These are phyloP conservation scores for Colletotrichum sp. DNA, from an alignment of 2,329 filamentous ascomycete species.

Conservation along the genomic window DNA sequence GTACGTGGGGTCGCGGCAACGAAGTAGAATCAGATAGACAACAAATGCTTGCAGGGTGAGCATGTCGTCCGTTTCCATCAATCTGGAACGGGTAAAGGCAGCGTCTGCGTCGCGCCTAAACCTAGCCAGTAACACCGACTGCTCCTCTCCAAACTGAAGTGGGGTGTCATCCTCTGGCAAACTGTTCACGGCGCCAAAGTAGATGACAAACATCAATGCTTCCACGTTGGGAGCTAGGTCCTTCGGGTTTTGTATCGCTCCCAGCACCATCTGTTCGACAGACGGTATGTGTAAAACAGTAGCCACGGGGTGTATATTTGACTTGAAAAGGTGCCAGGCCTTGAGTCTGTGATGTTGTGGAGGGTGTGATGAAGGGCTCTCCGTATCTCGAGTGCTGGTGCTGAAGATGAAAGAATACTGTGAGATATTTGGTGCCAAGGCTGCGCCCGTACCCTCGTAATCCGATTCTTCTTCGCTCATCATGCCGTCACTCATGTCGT, in stretches of 20 bases:
- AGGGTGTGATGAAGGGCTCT: not conserved
- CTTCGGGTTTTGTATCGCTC: not conserved
- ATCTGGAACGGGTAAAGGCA: not conserved
- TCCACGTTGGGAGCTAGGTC: not conserved
- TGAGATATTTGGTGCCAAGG: not conserved
- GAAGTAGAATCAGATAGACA: not conserved
- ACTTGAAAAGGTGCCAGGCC: not conserved
- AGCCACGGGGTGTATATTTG: not conserved
- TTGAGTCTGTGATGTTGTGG: not conserved
- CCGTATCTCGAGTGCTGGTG: not conserved
- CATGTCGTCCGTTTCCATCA: not conserved
- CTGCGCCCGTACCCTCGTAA: not conserved
- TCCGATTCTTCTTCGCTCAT: not conserved
- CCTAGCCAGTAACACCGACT: not conserved
- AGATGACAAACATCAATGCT: not conserved
- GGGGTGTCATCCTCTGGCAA: not conserved
- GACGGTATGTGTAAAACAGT: not conserved
- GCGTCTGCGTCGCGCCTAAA: not conserved
- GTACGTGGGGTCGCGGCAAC: not conserved
- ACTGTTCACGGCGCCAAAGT: not conserved
- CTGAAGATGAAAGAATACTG: not conserved
- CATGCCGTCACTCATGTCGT: not conserved
- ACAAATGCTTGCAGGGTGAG: not conserved
- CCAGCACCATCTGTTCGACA: not conserved
- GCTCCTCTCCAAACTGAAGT: not conserved